A percentile compares a stretch with the other conserved stretches of the same genome.
Conservation (phyloP, 345 rosid genomes). For the Citrus sinensis region DNA sequence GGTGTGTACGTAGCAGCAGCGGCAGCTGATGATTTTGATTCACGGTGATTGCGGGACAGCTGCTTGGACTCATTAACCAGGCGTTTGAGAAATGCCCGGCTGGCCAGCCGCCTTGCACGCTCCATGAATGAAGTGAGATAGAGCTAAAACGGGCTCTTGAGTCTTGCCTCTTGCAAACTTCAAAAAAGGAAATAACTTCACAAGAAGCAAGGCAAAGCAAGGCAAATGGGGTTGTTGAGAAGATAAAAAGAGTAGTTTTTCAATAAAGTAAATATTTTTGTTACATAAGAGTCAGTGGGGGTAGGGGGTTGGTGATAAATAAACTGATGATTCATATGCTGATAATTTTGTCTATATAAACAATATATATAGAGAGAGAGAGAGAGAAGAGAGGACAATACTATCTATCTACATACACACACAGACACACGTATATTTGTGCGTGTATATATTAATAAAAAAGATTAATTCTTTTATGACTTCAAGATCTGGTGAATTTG, state of each 20-base stretch:
- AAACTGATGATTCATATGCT: not conserved
- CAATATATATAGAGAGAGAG: not conserved
- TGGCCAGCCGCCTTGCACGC: slow-evolving; percentile 86
- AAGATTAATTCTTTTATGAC: not conserved
- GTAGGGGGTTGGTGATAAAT: slow-evolving; percentile 28
- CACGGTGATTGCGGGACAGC: slow-evolving; percentile 33
- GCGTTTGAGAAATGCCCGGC: slow-evolving; percentile 75
- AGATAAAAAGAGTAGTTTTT: not conserved
- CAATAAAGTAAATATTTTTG: slow-evolving; percentile 9
- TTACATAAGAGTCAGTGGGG: slow-evolving; percentile 23
- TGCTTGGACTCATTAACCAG: slow-evolving; percentile 56
- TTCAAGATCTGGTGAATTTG: slow-evolving; percentile 29
- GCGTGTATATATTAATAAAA: not conserved
- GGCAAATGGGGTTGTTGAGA: slow-evolving; percentile 11
- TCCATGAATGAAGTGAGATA: slow-evolving; percentile 49
- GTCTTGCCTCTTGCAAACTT: not conserved
- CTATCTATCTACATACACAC: no score
- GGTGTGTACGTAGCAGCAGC: slow-evolving; percentile 46
- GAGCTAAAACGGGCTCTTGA: not conserved
- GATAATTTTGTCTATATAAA: slow-evolving; percentile 13
- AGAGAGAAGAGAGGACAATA: no score
- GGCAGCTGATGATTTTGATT: slow-evolving; percentile 26
- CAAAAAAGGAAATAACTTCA: not conserved
- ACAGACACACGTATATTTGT: not conserved
- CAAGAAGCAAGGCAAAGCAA: not conserved